Base-by-base conservation (phyloP, 257 asterid species). In the Oldenlandia corymbosa region DNA sequence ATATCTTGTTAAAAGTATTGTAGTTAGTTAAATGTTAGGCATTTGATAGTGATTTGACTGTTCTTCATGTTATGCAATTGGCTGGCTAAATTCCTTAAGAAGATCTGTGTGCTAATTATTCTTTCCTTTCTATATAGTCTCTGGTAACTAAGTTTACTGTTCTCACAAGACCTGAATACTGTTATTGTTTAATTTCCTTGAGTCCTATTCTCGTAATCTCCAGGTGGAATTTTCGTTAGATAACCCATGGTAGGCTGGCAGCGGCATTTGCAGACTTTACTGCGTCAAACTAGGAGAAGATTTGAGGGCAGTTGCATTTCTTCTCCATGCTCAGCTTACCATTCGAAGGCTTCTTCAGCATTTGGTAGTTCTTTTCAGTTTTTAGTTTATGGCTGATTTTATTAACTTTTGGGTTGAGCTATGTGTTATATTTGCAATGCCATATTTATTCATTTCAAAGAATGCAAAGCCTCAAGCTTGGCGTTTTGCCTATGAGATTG, bases 191-290 rank as follows among this genome's bases (percentile, higher is more conserved):
- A 27, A 0, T 31, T 52, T n/a, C 26, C 34, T 39, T 30, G 31
- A 9, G 23, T 49, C 37, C 27, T 26, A 17, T 42, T 68, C 39
- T 41, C 21, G 32, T 58, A 34, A 24, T 47, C 46, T 34, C 21
- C 36, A 17, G 39, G 42, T 51, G 58, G 58, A 27, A 27, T 54
- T 65, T 7, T 49, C 30, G 48, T 41, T 48, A 21, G 62, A 47
- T 73, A 41, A 69, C 57, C 58, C 17, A 91, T 91, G 97, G 85
- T 66, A 75, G 86, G 83, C 61, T 88, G 97, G 97, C 86, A 79
- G 70, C 78, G 85, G 49, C 83, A 81, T 80, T 57, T 91, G 75
- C 96, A 77, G 73, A 78, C 86, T 50, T 60, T 88, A 17, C 67
- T 77, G 71, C 85, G 75, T 71, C 94, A 81, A 71, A 78, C 86